Evolutionary conservation across 1,284 basidiomycete genomes (phyloP).

Genomic region (Rhizopogon parksii): DNA sequence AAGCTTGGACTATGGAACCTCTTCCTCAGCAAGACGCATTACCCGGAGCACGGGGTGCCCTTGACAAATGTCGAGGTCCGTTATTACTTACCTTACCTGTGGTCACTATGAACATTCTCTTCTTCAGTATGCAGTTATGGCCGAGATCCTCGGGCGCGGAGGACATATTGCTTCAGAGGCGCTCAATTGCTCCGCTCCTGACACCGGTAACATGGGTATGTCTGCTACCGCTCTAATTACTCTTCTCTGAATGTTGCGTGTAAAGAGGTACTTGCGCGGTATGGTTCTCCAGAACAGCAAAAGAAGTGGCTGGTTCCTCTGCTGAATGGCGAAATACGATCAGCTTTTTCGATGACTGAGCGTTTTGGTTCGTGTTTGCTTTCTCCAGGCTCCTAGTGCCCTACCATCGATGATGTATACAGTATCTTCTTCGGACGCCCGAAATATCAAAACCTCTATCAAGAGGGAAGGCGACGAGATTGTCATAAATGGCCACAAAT

Average conservation of each 20-base stretch:
- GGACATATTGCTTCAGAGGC: constrained; percentile 79
- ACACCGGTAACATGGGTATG: constrained; percentile 93
- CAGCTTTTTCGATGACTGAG: constrained; percentile 94
- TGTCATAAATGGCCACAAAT: constrained; percentile 95
- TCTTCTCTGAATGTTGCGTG: constrained; percentile 1
- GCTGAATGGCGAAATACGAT: constrained; percentile 89
- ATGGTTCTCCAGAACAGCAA: constrained; percentile 86
- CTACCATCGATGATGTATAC: constrained; percentile 6
- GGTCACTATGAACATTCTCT: neutral
- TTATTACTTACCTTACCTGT: neutral
- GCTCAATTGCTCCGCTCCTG: constrained; percentile 90
- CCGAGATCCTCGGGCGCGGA: constrained; percentile 85
- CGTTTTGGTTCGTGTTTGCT: constrained; percentile 56
- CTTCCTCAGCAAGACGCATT: constrained; percentile 91
- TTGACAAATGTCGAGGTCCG: constrained; percentile 87
- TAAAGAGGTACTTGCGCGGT: constrained; percentile 91
- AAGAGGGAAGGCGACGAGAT: constrained; percentile 82
- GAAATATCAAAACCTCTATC: constrained; percentile 90
- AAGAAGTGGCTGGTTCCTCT: constrained; percentile 86
- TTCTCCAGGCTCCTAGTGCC: neutral
- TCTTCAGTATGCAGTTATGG: constrained; percentile 88
- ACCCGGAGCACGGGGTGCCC: constrained; percentile 83
- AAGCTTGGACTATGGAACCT: constrained; percentile 93
- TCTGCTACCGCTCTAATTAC: constrained; percentile 3
- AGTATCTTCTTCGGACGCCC: constrained; percentile 96